Conservation (phyloP, 805 yeast species). For the Ogataea pilisensis region DNA sequence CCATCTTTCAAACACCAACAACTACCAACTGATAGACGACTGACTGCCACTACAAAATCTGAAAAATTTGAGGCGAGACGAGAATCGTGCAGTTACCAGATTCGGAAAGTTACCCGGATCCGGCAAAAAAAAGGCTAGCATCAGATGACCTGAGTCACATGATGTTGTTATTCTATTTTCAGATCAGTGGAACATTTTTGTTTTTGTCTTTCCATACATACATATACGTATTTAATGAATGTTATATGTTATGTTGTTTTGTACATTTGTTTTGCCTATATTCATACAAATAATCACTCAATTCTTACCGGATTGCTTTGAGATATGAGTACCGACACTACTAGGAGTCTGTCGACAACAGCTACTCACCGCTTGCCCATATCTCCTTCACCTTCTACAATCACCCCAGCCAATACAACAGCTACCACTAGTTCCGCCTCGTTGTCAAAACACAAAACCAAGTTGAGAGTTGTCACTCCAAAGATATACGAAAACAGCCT, state of each 20-base stretch:
- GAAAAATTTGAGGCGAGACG: neutral
- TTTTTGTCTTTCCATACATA: too few species aligned
- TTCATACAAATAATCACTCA: neutral
- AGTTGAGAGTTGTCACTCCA: conserved; percentile 22
- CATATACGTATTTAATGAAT: too few species aligned
- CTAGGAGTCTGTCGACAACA: neutral
- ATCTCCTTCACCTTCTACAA: neutral
- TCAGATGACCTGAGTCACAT: neutral
- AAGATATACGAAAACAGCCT: conserved; percentile 43
- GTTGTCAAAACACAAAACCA: conserved; percentile 7
- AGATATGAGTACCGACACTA: neutral
- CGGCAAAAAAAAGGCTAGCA: too few species aligned
- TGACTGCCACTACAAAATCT: too few species aligned
- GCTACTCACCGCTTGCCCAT: neutral
- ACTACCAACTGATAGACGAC: too few species aligned
- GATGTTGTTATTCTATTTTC: too few species aligned
- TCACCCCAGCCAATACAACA: neutral
- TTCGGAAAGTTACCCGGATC: neutral
- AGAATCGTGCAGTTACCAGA: neutral
- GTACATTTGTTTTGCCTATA: too few species aligned
- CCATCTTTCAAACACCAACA: too few species aligned
- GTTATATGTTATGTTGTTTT: too few species aligned
- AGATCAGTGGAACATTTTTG: too few species aligned
- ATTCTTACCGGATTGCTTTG: neutral
- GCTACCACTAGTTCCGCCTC: neutral